phyloP scores from a whole-genome alignment of 192 early-diverging fungal species.

The Rhizophagus clarus region DNA sequence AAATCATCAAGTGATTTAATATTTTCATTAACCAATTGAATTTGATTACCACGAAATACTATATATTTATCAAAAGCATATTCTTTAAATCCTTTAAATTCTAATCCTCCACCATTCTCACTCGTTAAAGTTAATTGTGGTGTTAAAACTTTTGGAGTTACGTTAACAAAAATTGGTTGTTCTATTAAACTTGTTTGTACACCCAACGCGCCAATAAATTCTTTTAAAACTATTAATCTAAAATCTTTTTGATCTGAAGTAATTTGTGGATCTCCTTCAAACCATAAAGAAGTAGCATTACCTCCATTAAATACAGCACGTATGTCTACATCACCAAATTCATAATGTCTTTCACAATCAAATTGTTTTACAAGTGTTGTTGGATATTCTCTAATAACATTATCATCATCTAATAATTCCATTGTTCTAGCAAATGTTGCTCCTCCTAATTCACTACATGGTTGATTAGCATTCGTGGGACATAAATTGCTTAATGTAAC shows the following conservation, averaged over 20 bases:
- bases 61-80: slow-evolving; percentile 36
- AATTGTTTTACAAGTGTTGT: neutral
- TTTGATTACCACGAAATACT: slow-evolving; percentile 11
- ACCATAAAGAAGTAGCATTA: neutral
- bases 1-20: neutral
- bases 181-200: neutral
- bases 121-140: neutral
- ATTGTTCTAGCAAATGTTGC: neutral
- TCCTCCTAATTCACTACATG: neutral
- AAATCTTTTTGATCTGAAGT: neutral
- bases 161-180: neutral
- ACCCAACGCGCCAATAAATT: neutral
- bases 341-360: neutral
- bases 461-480: neutral
- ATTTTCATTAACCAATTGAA: neutral
- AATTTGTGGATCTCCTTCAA: neutral
- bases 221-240: neutral
- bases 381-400: neutral
- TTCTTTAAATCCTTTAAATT: slow-evolving; percentile 29
- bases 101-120: neutral
- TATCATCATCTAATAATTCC: neutral
- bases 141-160: neutral
- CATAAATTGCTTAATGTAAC: neutral
- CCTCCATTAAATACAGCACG: neutral
- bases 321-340: neutral